Evolutionary conservation across 306 rosid genomes (phyloP).

Genomic region (Aeschynomene evenia): DNA sequence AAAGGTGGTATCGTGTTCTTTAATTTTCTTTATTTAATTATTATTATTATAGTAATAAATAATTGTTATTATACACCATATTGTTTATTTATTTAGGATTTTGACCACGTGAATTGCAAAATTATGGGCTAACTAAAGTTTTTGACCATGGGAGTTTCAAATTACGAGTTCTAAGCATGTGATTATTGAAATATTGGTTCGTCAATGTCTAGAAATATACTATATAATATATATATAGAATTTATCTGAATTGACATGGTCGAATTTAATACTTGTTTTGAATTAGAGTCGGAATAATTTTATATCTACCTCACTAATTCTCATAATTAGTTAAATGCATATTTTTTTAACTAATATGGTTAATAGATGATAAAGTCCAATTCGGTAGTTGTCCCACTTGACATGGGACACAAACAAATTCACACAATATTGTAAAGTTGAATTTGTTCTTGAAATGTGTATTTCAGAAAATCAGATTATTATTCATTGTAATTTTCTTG

Average conservation of each 20-base stretch:
- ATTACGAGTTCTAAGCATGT: not conserved
- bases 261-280: too few relatives aligned
- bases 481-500: too few relatives aligned
- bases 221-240: too few relatives aligned
- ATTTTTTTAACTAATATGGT: not conserved
- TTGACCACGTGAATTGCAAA: slow-evolving; percentile 25
- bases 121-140: not conserved
- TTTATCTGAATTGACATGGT: not conserved
- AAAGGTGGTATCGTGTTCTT: not conserved
- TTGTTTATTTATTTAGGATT: not conserved
- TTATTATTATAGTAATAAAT: too few relatives aligned
- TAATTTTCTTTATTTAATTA: not conserved
- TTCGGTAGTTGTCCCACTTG: not conserved
- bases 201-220: slow-evolving; percentile 7
- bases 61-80: not conserved
- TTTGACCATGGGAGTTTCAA: slow-evolving; percentile 1
- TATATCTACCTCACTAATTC: too few relatives aligned
- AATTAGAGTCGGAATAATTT: too few relatives aligned
- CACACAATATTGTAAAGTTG: not conserved
- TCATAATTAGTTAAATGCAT: too few relatives aligned
- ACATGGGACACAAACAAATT: not conserved
- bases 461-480: not conserved
- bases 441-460: not conserved
- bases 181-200: not conserved
- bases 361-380: not conserved